phyloP scores from a whole-genome alignment of 2,329 filamentous ascomycete species.

The Ophiostoma ulmi region DNA sequence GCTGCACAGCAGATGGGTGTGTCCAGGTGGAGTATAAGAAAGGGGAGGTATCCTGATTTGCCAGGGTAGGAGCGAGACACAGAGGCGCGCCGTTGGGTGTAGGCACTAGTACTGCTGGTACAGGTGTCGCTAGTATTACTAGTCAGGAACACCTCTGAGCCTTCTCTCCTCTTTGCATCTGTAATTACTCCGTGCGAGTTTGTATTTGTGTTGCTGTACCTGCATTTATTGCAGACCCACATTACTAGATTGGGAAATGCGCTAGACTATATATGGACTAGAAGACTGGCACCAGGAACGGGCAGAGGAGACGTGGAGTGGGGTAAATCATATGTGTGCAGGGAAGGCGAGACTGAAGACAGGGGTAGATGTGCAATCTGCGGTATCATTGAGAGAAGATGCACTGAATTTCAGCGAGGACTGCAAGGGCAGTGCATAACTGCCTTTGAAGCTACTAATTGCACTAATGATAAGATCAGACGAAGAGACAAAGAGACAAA shows the following conservation, averaged over 20 bases:
- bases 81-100: not conserved
- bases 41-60: not conserved
- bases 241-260: not conserved
- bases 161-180: not conserved
- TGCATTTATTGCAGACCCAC: not conserved
- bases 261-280: not conserved
- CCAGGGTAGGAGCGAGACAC: slow-evolving; percentile 8
- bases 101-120: not conserved
- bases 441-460: not conserved
- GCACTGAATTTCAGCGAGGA: not conserved
- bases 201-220: not conserved
- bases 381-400: not conserved
- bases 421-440: not conserved
- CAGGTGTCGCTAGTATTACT: slow-evolving; percentile 3
- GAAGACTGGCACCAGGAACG: not conserved
- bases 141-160: slow-evolving; percentile 4
- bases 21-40: slow-evolving; percentile 9
- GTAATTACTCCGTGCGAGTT: not conserved
- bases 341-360: not conserved
- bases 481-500: not conserved
- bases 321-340: not conserved
- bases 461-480: not conserved
- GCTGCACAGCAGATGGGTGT: not conserved
- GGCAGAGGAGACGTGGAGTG: not conserved
- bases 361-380: slow-evolving; percentile 14